Evolutionary conservation across 208 protist genomes (phyloP).

Genomic region (Sergeia podlipaevii): DNA sequence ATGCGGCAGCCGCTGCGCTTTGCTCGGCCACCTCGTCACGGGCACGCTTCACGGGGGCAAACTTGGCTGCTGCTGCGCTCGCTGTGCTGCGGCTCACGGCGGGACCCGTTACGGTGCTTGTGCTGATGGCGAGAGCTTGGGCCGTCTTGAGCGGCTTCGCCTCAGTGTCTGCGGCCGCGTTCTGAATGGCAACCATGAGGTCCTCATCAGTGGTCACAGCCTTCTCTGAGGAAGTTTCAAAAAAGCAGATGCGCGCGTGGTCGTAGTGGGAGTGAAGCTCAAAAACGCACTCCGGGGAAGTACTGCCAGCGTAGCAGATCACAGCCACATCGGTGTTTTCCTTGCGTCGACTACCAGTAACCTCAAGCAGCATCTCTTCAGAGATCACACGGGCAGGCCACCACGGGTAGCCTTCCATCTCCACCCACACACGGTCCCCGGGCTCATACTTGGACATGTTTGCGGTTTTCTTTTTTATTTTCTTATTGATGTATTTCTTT

Average conservation of each 20-base stretch:
- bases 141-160: conserved; percentile 72
- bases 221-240: conserved; percentile 84
- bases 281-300: conserved; percentile 35
- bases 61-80: not conserved
- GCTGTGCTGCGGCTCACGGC: not conserved
- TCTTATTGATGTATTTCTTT: conserved; percentile 5
- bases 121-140: not conserved
- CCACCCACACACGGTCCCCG: conserved; percentile 83
- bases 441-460: conserved; percentile 34
- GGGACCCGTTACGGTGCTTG: not conserved
- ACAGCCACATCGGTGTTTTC: conserved; percentile 47
- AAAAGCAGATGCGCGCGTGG: conserved; percentile 55
- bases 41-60: conserved; percentile 11
- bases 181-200: conserved; percentile 51
- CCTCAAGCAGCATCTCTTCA: conserved; percentile 25
- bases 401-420: conserved; percentile 73
- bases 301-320: conserved; percentile 60
- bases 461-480: not conserved
- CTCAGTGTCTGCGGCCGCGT: conserved; percentile 38
- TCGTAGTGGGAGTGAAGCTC: conserved; percentile 42
- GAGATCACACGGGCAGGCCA: conserved; percentile 77
- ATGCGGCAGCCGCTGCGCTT: not conserved
- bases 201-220: conserved; percentile 67
- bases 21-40: conserved; percentile 13
- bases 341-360: conserved; percentile 14